These are phyloP conservation scores for Bimuria novae-zelandiae DNA, from an alignment of 2,329 filamentous ascomycete genomes.

Conservation along the genomic window DNA sequence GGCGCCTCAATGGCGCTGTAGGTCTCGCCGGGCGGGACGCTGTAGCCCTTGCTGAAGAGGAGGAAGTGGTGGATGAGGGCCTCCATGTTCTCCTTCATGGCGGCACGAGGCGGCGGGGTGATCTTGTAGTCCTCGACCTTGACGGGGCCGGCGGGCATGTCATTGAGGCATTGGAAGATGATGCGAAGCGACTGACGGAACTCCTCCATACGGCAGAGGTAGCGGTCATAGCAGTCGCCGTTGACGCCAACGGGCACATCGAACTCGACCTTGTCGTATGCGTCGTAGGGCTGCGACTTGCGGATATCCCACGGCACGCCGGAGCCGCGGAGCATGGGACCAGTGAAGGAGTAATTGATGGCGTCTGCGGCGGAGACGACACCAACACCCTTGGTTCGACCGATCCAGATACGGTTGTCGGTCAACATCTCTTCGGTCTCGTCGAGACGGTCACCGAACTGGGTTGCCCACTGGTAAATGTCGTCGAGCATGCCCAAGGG, in stretches of 20 bases:
- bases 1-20: slow-evolving; percentile 99
- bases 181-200: slow-evolving; percentile 98
- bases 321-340: slow-evolving; percentile 96
- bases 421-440: slow-evolving; percentile 98
- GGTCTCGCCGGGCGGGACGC: slow-evolving; percentile 95
- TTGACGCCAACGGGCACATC: slow-evolving; percentile 96
- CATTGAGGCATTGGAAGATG: slow-evolving; percentile 98
- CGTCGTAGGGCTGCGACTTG: slow-evolving; percentile 96
- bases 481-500: slow-evolving; percentile 93
- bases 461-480: slow-evolving; percentile 99
- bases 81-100: slow-evolving; percentile 99
- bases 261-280: slow-evolving; percentile 97
- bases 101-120: slow-evolving; percentile 88
- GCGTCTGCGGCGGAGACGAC: slow-evolving; percentile 90
- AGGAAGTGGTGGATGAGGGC: slow-evolving; percentile 99
- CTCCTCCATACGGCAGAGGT: slow-evolving; percentile 99
- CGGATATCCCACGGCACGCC: slow-evolving; percentile 96
- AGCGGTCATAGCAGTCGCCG: slow-evolving; percentile 98
- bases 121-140: slow-evolving; percentile 99
- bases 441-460: slow-evolving; percentile 97
- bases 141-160: slow-evolving; percentile 94
- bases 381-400: slow-evolving; percentile 86
- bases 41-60: slow-evolving; percentile 97
- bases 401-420: slow-evolving; percentile 99
- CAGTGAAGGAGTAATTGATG: slow-evolving; percentile 95